phyloP scores from a whole-genome alignment of 805 yeast species.

The Maudiozyma saulgeensis region DNA sequence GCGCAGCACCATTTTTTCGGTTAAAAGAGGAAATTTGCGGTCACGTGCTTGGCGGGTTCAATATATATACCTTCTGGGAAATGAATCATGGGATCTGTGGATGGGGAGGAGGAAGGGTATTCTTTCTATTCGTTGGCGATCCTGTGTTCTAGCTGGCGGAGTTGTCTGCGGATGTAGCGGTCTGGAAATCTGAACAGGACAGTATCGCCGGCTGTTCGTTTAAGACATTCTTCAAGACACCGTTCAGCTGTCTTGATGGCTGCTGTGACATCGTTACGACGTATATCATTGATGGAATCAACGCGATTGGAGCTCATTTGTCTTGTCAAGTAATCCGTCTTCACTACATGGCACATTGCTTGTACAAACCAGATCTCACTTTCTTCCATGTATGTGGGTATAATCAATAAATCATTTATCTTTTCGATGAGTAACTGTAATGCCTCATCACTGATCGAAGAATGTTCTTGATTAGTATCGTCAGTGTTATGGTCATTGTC shows the following conservation, averaged over 20 bases:
- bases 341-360: constrained; percentile 20
- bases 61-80: not conserved
- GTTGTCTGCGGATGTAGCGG: constrained; percentile 15
- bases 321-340: constrained; percentile 18
- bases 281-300: constrained; percentile 14
- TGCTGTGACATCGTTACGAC: not conserved
- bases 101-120: too few relatives aligned
- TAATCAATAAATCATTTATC: constrained; percentile 20
- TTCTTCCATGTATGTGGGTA: constrained; percentile 29
- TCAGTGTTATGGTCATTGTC: not conserved
- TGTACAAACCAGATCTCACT: constrained; percentile 26
- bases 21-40: not conserved
- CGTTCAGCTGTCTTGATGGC: not conserved
- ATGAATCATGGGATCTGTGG: not conserved
- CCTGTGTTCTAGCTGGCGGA: constrained; percentile 16
- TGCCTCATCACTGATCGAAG: not conserved
- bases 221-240: constrained; percentile 12
- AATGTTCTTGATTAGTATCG: not conserved
- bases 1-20: not conserved
- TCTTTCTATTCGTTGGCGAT: constrained; percentile 5
- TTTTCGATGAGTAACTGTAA: constrained; percentile 17
- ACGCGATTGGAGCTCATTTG: not conserved
- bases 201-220: not conserved
- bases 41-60: not conserved
- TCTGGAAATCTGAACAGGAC: constrained; percentile 14